phyloP scores from a whole-genome alignment of 2,329 filamentous ascomycete species.

The Sporothrix variecibatus region DNA sequence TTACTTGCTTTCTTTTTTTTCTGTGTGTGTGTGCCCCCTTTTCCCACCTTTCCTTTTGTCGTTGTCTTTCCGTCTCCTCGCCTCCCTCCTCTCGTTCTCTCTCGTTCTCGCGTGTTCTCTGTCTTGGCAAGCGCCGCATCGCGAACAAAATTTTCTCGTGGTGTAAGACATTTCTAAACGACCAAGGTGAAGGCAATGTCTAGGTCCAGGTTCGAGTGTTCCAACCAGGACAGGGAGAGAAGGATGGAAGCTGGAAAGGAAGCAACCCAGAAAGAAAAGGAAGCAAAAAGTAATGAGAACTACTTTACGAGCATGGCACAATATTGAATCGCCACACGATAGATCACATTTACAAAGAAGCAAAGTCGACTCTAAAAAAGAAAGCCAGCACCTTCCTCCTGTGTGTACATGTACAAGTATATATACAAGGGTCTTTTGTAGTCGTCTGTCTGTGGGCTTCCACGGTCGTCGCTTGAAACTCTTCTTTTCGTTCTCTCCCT shows the following conservation, averaged over 20 bases:
- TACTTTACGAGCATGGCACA: background rate
- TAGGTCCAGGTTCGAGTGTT: too few relatives aligned
- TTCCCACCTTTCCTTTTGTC: background rate
- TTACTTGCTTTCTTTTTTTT: background rate
- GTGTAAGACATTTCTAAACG: conserved; percentile 13
- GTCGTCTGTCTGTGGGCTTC: background rate
- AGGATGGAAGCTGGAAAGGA: background rate
- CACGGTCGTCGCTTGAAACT: background rate
- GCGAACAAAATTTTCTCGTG: background rate
- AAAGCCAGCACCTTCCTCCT: background rate
- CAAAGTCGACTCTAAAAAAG: background rate
- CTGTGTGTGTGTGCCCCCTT: background rate
- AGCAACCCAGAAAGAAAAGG: background rate
- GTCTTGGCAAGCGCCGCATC: background rate
- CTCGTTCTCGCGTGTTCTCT: background rate
- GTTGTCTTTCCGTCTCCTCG: background rate
- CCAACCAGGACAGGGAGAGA: background rate
- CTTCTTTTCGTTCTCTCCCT: background rate
- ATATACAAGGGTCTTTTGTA: background rate
- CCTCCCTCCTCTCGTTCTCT: background rate
- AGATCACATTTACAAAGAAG: background rate
- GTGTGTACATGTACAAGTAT: background rate
- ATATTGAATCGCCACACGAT: conserved; percentile 1
- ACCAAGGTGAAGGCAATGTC: background rate
- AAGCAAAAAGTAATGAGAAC: background rate